A percentile compares a stretch with the other conserved stretches of the same genome.
Evolutionary conservation across 2,329 filamentous ascomycete species (phyloP).

Genomic region (Trichoderma gracile): DNA sequence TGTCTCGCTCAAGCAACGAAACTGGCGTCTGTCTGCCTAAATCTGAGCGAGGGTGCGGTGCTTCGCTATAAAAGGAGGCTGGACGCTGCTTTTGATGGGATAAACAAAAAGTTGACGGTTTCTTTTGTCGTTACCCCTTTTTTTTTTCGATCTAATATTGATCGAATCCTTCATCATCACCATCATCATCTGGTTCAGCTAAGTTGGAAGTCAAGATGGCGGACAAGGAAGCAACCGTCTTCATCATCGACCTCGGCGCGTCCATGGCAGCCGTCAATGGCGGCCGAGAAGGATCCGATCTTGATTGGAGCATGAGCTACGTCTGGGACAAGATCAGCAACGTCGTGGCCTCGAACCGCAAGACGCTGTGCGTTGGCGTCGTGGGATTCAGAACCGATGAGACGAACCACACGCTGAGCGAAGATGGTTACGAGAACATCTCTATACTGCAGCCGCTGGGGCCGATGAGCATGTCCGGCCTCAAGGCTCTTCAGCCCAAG

Average conservation of each 20-base stretch:
- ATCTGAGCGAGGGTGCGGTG: conserved; percentile 28
- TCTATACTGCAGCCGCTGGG: conserved; percentile 71
- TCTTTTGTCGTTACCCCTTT: neutral
- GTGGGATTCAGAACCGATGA: conserved; percentile 80
- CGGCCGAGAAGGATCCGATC: conserved; percentile 73
- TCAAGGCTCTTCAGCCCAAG: conserved; percentile 63
- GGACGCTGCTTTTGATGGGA: neutral
- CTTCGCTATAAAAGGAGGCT: neutral
- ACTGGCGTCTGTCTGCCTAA: conserved; percentile 30
- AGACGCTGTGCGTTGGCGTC: conserved; percentile 72
- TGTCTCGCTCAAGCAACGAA: conserved; percentile 7
- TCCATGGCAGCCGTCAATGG: conserved; percentile 76
- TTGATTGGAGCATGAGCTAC: conserved; percentile 88
- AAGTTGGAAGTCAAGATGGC: conserved; percentile 60
- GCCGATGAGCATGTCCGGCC: conserved; percentile 63
- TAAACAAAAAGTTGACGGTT: neutral
- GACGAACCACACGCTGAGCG: conserved; percentile 68
- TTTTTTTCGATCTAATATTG: neutral
- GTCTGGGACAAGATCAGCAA: conserved; percentile 87
- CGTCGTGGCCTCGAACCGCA: conserved; percentile 66
- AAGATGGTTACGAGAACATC: conserved; percentile 79
- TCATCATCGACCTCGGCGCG: conserved; percentile 82
- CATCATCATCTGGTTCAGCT: neutral
- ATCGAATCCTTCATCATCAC: too few relatives aligned
- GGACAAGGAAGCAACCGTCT: conserved; percentile 89